phyloP scores from a whole-genome alignment of 2,329 filamentous ascomycete genomes.

The Fusarium chuoi region DNA sequence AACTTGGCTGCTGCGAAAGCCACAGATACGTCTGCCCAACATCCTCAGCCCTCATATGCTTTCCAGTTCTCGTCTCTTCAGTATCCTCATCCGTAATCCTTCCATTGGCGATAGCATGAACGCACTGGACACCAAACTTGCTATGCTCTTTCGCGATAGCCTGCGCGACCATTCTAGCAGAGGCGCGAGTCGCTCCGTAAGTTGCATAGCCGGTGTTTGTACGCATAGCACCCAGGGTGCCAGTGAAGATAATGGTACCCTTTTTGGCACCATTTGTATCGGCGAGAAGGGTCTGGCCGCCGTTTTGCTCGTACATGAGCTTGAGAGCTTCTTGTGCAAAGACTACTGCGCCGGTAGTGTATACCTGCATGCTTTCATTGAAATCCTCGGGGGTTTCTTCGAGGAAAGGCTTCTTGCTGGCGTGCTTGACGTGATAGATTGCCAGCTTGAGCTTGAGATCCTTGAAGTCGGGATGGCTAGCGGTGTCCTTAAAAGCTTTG shows the following conservation, averaged over 20 bases:
- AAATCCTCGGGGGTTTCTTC: conserved; percentile 63
- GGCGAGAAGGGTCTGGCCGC: conserved; percentile 54
- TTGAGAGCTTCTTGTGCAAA: conserved; percentile 65
- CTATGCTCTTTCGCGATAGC: conserved; percentile 66
- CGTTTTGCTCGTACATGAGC: conserved; percentile 63
- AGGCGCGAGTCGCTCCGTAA: conserved; percentile 64
- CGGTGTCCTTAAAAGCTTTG: conserved; percentile 50
- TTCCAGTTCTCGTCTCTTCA: conserved; percentile 59
- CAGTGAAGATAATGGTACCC: conserved; percentile 67
- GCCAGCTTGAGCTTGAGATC: conserved; percentile 62
- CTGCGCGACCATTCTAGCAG: conserved; percentile 65
- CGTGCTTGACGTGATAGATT: conserved; percentile 67
- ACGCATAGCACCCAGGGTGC: conserved; percentile 63
- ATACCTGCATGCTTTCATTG: conserved; percentile 58
- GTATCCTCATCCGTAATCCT: conserved; percentile 61
- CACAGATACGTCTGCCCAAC: conserved; percentile 67
- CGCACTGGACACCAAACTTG: conserved; percentile 65
- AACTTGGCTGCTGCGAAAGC: conserved; percentile 37
- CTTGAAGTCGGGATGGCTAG: conserved; percentile 57
- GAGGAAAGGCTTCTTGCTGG: conserved; percentile 64
- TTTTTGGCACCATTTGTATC: conserved; percentile 62
- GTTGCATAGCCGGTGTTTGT: conserved; percentile 64
- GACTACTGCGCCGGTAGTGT: conserved; percentile 65
- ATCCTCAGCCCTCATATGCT: conserved; percentile 67
- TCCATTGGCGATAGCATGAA: conserved; percentile 69